A percentile compares a stretch with the other conserved stretches of the same genome.
These are phyloP conservation scores for Dissophora globulifera DNA, from an alignment of 192 early-diverging fungal genomes.

Conservation along the genomic window DNA sequence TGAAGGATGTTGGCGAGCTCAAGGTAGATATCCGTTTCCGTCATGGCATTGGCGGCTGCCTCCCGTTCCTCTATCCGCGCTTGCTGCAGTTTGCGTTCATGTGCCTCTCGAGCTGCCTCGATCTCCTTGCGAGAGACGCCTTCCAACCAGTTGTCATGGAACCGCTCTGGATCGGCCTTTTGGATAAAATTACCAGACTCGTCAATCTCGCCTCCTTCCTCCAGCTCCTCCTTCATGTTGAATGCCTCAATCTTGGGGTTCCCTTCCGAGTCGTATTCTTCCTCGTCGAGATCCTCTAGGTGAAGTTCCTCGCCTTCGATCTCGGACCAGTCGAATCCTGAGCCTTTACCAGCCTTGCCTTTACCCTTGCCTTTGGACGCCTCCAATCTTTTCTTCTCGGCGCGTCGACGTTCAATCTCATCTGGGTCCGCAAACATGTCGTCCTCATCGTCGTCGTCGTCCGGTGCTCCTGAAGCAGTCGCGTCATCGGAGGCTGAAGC, in stretches of 20 bases:
- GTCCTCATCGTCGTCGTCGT: conserved; percentile 52
- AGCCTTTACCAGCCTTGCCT: conserved; percentile 8
- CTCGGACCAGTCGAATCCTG: conserved; percentile 38
- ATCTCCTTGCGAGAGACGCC: conserved; percentile 71
- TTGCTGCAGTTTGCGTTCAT: conserved; percentile 55
- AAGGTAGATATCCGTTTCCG: conserved; percentile 65
- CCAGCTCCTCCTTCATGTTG: conserved; percentile 80
- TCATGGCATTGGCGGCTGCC: conserved; percentile 54
- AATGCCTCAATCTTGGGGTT: conserved; percentile 77
- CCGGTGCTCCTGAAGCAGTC: conserved; percentile 2
- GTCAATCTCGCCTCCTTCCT: conserved; percentile 76
- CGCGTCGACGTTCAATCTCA: conserved; percentile 12
- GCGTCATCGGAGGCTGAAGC: no score
- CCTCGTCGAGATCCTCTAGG: conserved; percentile 56
- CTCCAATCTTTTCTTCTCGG: conserved; percentile 32
- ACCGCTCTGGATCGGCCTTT: conserved; percentile 72
- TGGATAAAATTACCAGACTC: conserved; percentile 76
- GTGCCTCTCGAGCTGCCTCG: conserved; percentile 61
- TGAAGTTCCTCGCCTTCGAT: conserved; percentile 66
- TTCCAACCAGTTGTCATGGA: conserved; percentile 80
- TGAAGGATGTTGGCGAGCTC: conserved; percentile 67
- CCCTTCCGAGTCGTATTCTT: conserved; percentile 66
- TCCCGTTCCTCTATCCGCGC: conserved; percentile 61
- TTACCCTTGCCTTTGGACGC: conserved; percentile 23
- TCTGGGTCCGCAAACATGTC: conserved; percentile 70